These are phyloP conservation scores for Fraxinus greggii DNA, from an alignment of 305 asterid species.

Conservation along the genomic window DNA sequence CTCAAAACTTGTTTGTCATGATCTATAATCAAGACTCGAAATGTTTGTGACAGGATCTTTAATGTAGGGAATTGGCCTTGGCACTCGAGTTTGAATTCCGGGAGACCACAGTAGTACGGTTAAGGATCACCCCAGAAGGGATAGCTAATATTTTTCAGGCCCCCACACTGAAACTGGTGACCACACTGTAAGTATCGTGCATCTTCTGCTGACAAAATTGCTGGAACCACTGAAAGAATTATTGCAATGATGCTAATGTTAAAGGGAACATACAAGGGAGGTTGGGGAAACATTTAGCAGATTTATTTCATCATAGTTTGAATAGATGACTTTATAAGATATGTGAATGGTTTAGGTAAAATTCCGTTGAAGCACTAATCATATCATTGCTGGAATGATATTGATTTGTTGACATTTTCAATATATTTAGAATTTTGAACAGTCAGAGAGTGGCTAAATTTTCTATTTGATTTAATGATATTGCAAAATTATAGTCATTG, in stretches of 20 bases:
- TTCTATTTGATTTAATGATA: neutral
- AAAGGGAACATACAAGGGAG: neutral
- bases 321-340: neutral
- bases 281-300: neutral
- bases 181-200: neutral
- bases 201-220: neutral
- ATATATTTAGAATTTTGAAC: neutral
- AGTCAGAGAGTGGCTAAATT: neutral
- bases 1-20: neutral
- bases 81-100: neutral
- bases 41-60: neutral
- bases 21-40: neutral
- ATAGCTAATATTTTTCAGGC: neutral
- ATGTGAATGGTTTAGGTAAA: neutral
- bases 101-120: neutral
- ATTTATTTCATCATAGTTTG: neutral
- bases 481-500: neutral
- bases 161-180: neutral
- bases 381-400: neutral
- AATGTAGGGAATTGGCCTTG: neutral
- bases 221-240: neutral
- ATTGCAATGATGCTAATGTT: neutral
- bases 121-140: slow-evolving; percentile 2
- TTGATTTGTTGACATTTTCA: neutral
- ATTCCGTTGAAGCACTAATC: neutral